Percentiles rank a stretch among this genome's conserved stretches.
Conservation (phyloP, 768 basidiomycete genomes). For the Psilocybe cubensis region DNA sequence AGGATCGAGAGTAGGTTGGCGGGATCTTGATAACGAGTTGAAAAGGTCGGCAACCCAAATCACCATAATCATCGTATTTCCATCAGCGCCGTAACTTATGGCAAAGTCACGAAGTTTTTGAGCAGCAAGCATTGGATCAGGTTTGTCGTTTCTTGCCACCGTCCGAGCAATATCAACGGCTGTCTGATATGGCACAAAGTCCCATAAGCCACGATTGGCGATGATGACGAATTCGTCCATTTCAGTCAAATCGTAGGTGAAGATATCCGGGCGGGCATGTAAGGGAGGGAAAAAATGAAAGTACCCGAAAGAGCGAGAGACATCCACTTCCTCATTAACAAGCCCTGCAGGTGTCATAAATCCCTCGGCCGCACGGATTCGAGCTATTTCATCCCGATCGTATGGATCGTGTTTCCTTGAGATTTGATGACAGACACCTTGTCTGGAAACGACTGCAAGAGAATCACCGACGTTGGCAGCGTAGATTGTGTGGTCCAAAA, state of each 20-base stretch:
- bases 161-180: slow-evolving; percentile 94
- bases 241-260: slow-evolving; percentile 68
- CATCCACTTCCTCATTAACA: slow-evolving; percentile 90
- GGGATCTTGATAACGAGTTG: slow-evolving; percentile 41
- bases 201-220: slow-evolving; percentile 93
- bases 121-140: slow-evolving; percentile 77
- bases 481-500: slow-evolving; percentile 77
- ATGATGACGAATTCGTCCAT: slow-evolving; percentile 97
- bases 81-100: slow-evolving; percentile 93
- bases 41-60: slow-evolving; percentile 83
- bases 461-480: slow-evolving; percentile 91
- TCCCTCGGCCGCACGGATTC: slow-evolving; percentile 92
- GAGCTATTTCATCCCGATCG: slow-evolving; percentile 77
- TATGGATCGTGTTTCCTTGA: slow-evolving; percentile 90
- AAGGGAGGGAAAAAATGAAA: slow-evolving; percentile 89
- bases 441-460: slow-evolving; percentile 82
- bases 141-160: slow-evolving; percentile 73
- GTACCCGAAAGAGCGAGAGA: slow-evolving; percentile 94
- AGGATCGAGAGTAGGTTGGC: slow-evolving; percentile 49
- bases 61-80: slow-evolving; percentile 98
- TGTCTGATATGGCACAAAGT: slow-evolving; percentile 90
- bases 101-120: slow-evolving; percentile 97
- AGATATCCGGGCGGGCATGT: slow-evolving; percentile 86
- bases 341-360: slow-evolving; percentile 92
- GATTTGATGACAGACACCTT: slow-evolving; percentile 73